A percentile compares a stretch with the other conserved stretches of the same genome.
Conservation (phyloP, 2,329 filamentous ascomycete genomes). For the Rhynchosporium agropyri region DNA sequence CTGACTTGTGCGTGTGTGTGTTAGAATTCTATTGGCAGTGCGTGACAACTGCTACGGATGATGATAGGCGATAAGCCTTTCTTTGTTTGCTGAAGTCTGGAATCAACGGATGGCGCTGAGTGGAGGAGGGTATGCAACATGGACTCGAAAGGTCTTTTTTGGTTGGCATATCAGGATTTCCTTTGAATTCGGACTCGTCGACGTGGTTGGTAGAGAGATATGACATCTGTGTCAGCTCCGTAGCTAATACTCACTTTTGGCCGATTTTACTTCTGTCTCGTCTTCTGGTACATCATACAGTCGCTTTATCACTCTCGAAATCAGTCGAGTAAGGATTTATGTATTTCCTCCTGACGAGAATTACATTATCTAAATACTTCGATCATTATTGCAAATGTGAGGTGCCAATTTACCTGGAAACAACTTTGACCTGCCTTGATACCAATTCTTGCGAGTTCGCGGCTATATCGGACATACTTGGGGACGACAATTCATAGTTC, state of each 20-base stretch:
- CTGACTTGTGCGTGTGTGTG: neutral
- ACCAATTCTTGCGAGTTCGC: too few relatives aligned
- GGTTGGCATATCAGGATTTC: neutral
- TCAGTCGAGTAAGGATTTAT: too few relatives aligned
- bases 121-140: neutral
- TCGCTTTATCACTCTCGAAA: too few relatives aligned
- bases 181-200: neutral
- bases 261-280: neutral
- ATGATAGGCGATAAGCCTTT: neutral
- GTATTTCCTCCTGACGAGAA: too few relatives aligned
- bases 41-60: neutral
- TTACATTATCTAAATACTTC: too few relatives aligned
- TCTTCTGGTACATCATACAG: neutral
- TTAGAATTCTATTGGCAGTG: constrained; percentile 8
- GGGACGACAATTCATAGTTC: too few relatives aligned
- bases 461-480: too few relatives aligned
- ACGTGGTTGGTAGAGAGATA: too few relatives aligned
- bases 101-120: neutral
- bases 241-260: neutral
- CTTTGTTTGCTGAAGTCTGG: neutral
- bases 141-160: neutral
- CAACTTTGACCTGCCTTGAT: too few relatives aligned
- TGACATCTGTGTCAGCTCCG: too few relatives aligned
- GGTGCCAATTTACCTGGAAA: too few relatives aligned
- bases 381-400: too few relatives aligned